Conservation (phyloP, 2,329 filamentous ascomycete genomes). For the Parafenestella ontariensis region DNA sequence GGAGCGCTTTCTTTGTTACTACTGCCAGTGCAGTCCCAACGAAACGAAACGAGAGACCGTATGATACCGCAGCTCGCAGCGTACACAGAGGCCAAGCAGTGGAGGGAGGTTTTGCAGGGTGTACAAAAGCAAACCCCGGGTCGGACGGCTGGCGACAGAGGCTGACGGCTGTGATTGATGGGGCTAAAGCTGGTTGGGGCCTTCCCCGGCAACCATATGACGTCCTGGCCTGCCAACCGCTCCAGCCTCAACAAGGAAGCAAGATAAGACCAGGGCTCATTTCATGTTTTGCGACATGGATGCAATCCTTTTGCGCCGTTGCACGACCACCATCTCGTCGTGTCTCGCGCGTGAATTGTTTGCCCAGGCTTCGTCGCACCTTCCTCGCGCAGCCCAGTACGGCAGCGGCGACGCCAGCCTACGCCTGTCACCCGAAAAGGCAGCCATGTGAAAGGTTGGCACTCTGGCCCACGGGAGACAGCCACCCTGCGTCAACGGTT, state of each 20-base stretch:
- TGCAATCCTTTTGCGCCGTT: neutral
- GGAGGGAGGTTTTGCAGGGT: slow-evolving; percentile 2
- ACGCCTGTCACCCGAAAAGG: neutral
- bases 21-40: neutral
- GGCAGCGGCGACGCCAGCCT: neutral
- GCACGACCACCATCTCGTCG: neutral
- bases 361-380: neutral
- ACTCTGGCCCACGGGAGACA: neutral
- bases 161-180: slow-evolving; percentile 16
- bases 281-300: neutral
- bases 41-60: neutral
- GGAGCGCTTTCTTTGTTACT: slow-evolving; percentile 6
- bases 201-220: slow-evolving; percentile 10
- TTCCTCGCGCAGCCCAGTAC: neutral
- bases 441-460: neutral
- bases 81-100: neutral
- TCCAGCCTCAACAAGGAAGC: slow-evolving; percentile 8
- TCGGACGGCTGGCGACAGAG: slow-evolving; percentile 21
- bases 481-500: neutral
- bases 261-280: neutral
- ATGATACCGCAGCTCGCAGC: slow-evolving; percentile 2
- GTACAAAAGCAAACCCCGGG: slow-evolving; percentile 4
- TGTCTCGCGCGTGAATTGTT: neutral
- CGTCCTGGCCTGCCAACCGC: slow-evolving; percentile 15
- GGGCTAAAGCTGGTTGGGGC: slow-evolving; percentile 2